Evolutionary conservation across 441 rosid genomes (phyloP).

Genomic region (Daphne laureola): DNA sequence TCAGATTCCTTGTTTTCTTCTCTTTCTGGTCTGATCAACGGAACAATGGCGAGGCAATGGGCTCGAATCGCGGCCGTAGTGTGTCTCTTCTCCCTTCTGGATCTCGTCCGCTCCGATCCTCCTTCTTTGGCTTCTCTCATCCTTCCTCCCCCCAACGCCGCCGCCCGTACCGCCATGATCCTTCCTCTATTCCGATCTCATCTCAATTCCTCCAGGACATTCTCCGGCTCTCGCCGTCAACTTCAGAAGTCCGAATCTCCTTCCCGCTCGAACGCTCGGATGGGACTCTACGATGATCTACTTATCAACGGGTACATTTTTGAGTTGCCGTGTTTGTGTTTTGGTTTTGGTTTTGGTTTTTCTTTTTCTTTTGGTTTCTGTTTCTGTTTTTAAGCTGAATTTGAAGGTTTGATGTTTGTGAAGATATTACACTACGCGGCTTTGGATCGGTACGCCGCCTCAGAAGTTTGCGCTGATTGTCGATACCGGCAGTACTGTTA

Average conservation of each 20-base stretch:
- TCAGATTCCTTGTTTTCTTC: constrained; percentile 3
- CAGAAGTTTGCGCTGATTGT: constrained; percentile 92
- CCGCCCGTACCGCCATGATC: constrained; percentile 42
- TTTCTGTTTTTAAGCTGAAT: not conserved
- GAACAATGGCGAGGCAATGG: constrained; percentile 22
- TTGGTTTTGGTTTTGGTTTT: not conserved
- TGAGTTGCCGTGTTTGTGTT: not conserved
- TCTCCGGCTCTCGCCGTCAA: constrained; percentile 34
- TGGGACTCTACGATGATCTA: constrained; percentile 94
- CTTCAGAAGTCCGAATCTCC: constrained; percentile 39
- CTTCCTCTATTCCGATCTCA: constrained; percentile 58
- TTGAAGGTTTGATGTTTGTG: not conserved
- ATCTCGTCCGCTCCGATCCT: constrained; percentile 17
- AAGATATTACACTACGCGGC: constrained; percentile 82
- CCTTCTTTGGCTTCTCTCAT: constrained; percentile 21
- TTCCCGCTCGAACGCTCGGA: constrained; percentile 49
- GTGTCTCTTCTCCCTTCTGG: constrained; percentile 11
- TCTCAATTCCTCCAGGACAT: constrained; percentile 27
- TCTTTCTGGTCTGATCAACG: constrained; percentile 5
- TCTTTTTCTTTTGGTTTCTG: not conserved
- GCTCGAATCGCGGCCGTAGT: constrained; percentile 7
- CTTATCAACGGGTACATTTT: constrained; percentile 61
- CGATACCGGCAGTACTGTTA: constrained; percentile 90
- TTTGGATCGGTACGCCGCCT: constrained; percentile 94
- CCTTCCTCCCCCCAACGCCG: constrained; percentile 18